Percentiles rank a stretch among this genome's conserved stretches.
These are phyloP conservation scores for Penicillium glabrum DNA, from an alignment of 2,329 filamentous ascomycete genomes.

Conservation along the genomic window DNA sequence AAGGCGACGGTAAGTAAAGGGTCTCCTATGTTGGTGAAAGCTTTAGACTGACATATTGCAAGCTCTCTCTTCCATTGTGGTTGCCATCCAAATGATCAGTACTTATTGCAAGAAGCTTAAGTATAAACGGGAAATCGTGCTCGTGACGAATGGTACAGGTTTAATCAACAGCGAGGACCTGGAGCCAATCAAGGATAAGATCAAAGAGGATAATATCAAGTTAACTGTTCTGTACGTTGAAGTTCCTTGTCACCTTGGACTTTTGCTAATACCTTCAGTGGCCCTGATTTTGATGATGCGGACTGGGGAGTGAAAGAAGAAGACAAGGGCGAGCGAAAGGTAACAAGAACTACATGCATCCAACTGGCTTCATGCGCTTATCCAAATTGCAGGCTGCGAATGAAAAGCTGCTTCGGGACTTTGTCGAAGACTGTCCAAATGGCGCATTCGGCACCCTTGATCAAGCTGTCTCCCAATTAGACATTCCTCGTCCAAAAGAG, in stretches of 20 bases:
- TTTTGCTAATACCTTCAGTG: conserved; percentile 52
- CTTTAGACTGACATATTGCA: conserved; percentile 14
- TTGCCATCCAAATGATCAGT: conserved; percentile 84
- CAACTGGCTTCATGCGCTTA: neutral
- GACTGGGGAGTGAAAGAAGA: conserved; percentile 93
- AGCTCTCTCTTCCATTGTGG: conserved; percentile 78
- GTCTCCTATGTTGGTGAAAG: neutral
- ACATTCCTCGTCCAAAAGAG: conserved; percentile 72
- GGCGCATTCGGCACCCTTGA: conserved; percentile 80
- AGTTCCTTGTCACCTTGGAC: neutral
- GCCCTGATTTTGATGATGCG: conserved; percentile 88
- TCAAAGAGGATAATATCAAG: conserved; percentile 75
- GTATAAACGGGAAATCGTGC: conserved; percentile 74
- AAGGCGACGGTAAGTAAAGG: conserved; percentile 65
- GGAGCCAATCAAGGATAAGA: conserved; percentile 67
- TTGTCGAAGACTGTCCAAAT: conserved; percentile 65
- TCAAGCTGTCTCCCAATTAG: conserved; percentile 78
- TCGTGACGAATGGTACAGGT: conserved; percentile 80
- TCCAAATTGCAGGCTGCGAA: conserved; percentile 59
- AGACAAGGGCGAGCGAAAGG: conserved; percentile 72
- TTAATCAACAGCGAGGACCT: conserved; percentile 71
- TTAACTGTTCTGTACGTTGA: conserved; percentile 70
- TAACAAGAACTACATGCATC: conserved; percentile 27
- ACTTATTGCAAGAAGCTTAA: conserved; percentile 78
- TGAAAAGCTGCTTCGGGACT: conserved; percentile 64